These are phyloP conservation scores for Alternaria sp. DNA, from an alignment of 2,329 filamentous ascomycete genomes.

Conservation along the genomic window DNA sequence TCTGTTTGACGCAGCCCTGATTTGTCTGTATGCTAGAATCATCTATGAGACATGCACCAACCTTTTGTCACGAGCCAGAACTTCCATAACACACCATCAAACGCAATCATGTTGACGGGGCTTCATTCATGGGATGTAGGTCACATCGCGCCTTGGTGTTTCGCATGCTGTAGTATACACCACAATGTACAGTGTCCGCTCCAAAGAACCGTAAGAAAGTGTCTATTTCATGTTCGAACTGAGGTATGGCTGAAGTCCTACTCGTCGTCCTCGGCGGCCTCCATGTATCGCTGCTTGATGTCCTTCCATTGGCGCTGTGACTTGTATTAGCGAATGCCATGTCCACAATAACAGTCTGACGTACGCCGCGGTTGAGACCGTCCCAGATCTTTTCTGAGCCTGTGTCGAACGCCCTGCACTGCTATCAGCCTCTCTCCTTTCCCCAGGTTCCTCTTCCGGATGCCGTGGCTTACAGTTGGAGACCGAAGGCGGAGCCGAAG, in stretches of 20 bases:
- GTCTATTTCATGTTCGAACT: conserved; percentile 26
- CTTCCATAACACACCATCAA: background rate
- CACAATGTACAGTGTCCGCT: conserved; percentile 40
- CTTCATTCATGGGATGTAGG: background rate
- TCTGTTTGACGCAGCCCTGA: background rate
- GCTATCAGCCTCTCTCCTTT: conserved; percentile 27
- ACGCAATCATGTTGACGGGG: background rate
- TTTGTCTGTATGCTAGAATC: background rate
- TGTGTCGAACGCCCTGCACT: conserved; percentile 77
- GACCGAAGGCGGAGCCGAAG: conserved; percentile 85
- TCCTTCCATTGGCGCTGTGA: conserved; percentile 98
- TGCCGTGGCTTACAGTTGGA: conserved; percentile 78
- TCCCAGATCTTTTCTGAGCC: conserved; percentile 89
- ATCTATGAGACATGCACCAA: background rate
- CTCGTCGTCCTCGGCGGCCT: conserved; percentile 70
- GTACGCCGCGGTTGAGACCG: conserved; percentile 83
- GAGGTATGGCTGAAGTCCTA: conserved; percentile 23
- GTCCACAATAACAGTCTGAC: conserved; percentile 10
- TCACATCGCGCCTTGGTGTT: conserved; percentile 28
- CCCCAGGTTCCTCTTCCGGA: background rate
- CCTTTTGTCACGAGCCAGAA: background rate
- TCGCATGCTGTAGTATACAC: conserved; percentile 45
- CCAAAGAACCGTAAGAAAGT: conserved; percentile 20
- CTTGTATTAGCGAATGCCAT: conserved; percentile 23
- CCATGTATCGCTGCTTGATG: conserved; percentile 87